Percentiles rank a stretch among this genome's conserved stretches.
Evolutionary conservation across 768 basidiomycete species (phyloP).

Genomic region (Inosperma sp.): DNA sequence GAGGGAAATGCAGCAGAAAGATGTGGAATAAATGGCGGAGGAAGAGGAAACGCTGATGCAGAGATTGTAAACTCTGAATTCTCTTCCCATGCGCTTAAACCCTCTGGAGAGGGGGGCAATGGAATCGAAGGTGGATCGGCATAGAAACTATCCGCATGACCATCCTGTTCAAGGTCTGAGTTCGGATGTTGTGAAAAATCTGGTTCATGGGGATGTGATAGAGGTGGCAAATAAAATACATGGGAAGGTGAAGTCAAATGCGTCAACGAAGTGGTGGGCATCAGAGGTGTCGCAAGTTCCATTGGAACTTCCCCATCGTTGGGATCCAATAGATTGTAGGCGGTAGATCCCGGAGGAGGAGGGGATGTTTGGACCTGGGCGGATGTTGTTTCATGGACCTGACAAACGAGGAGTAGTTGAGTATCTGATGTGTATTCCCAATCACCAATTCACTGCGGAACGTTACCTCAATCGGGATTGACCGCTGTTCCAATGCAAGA

Average conservation of each 20-base stretch:
- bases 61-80: conserved; percentile 4
- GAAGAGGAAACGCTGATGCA: conserved; percentile 1
- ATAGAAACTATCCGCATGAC: background rate
- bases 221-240: conserved; percentile 6
- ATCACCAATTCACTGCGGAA: background rate
- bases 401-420: background rate
- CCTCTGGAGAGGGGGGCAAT: conserved; percentile 12
- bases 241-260: background rate
- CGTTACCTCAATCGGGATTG: background rate
- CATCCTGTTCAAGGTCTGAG: background rate
- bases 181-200: background rate
- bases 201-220: background rate
- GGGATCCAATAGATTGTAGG: conserved; percentile 12
- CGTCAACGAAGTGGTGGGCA: conserved; percentile 25
- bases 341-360: background rate
- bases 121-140: conserved; percentile 17
- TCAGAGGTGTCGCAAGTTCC: conserved; percentile 50
- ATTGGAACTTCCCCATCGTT: conserved; percentile 40
- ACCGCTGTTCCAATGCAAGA: background rate
- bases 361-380: background rate
- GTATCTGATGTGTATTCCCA: too few species aligned
- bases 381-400: background rate
- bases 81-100: conserved; percentile 6
- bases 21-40: background rate
- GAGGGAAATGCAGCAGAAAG: too few species aligned